phyloP scores from a whole-genome alignment of 139 green algal species.

The Haematococcus lacustris region DNA sequence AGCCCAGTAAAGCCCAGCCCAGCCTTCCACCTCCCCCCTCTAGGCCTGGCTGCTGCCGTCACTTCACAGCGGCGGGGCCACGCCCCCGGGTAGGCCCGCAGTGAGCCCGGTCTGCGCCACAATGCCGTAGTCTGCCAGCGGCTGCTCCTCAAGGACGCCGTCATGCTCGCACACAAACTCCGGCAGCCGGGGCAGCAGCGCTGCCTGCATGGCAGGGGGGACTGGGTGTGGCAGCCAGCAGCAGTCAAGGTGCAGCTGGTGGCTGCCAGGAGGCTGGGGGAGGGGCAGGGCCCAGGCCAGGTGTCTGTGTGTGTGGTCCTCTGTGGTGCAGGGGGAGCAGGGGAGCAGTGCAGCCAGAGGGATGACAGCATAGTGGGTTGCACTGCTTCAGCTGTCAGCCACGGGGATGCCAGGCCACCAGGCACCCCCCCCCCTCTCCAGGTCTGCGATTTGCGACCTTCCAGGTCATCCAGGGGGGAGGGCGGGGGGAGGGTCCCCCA shows the following conservation, averaged over 20 bases:
- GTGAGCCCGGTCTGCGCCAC: constrained; percentile 15
- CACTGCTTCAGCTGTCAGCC: not conserved
- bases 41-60: too few species aligned
- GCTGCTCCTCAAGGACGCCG: constrained; percentile 20
- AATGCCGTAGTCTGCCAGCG: constrained; percentile 22
- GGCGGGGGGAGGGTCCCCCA: not conserved
- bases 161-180: constrained; percentile 23
- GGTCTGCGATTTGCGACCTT: too few species aligned
- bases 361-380: not conserved
- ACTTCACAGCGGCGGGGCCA: not conserved
- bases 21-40: too few species aligned
- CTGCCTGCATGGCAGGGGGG: constrained; percentile 1
- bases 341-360: not conserved
- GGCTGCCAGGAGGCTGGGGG: not conserved
- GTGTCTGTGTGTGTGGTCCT: not conserved
- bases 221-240: too few species aligned
- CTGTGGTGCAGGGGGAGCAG: not conserved
- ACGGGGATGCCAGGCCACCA: not conserved
- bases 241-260: not conserved
- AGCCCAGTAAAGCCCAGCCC: too few species aligned
- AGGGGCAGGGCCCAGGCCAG: not conserved
- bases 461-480: too few species aligned
- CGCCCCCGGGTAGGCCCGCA: not conserved
- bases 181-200: constrained; percentile 5
- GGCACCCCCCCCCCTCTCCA: too few species aligned